Conservation (phyloP, 2,329 filamentous ascomycete genomes). For the Aspergillus sp. region DNA sequence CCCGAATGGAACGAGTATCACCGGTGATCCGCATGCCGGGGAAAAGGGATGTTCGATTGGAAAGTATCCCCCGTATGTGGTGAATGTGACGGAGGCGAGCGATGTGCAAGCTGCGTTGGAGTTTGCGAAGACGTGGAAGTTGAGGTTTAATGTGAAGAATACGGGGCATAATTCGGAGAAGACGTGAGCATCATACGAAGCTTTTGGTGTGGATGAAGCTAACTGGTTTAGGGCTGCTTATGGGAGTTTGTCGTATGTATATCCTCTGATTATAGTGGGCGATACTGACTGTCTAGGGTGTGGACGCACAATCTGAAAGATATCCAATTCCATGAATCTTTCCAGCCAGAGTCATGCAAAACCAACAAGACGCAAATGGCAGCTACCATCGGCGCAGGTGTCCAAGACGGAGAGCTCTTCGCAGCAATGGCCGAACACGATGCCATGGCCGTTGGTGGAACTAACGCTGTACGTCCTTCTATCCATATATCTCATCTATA, state of each 20-base stretch:
- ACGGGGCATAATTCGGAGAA: constrained; percentile 47
- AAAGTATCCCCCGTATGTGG: constrained; percentile 16
- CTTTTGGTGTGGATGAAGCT: constrained; percentile 6
- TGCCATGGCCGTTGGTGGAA: constrained; percentile 4
- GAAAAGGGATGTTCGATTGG: constrained; percentile 11
- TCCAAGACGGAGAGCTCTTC: constrained; percentile 6
- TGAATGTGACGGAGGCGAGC: constrained; percentile 17
- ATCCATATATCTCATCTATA: background rate
- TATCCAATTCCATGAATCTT: constrained; percentile 20
- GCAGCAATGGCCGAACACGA: constrained; percentile 1
- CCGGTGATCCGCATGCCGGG: constrained; percentile 1
- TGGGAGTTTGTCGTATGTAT: background rate
- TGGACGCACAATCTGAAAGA: constrained; percentile 40
- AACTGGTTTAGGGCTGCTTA: constrained; percentile 13
- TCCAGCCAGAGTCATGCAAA: constrained; percentile 10
- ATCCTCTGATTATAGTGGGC: background rate
- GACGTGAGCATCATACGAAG: constrained; percentile 10
- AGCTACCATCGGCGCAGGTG: constrained; percentile 4
- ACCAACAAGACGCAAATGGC: constrained; percentile 1
- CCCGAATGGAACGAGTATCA: constrained; percentile 10
- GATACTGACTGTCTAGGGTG: constrained; percentile 32
- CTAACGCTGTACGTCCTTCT: background rate
- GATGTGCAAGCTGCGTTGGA: constrained; percentile 21
- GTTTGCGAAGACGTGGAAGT: constrained; percentile 11
- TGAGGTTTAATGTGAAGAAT: constrained; percentile 45